phyloP scores from a whole-genome alignment of 495 filamentous ascomycete genomes.

The Penicillium turbatum region DNA sequence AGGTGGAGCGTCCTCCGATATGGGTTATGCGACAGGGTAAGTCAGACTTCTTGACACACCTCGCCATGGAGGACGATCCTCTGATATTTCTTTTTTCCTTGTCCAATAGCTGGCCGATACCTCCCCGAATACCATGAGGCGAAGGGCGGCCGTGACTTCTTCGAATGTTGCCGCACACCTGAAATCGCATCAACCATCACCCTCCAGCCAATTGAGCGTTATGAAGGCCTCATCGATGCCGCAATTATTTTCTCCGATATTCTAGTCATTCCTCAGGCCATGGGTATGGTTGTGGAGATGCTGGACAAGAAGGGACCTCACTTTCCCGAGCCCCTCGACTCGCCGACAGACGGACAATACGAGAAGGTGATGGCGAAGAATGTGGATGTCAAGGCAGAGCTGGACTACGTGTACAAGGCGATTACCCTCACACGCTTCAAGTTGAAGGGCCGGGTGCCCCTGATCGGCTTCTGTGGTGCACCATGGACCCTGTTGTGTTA shows the following conservation, averaged over 20 bases:
- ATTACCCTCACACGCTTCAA: conserved; percentile 89
- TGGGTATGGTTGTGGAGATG: conserved; percentile 98
- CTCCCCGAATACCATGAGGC: conserved; percentile 96
- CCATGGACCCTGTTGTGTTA: conserved; percentile 97
- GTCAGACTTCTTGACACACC: conserved; percentile 1
- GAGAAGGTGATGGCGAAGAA: conserved; percentile 65
- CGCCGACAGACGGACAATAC: conserved; percentile 77
- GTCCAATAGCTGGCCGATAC: conserved; percentile 76
- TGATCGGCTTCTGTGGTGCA: conserved; percentile 96
- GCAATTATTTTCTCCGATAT: conserved; percentile 99
- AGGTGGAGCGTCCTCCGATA: conserved; percentile 85
- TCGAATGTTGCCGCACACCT: conserved; percentile 89
- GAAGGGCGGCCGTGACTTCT: conserved; percentile 88
- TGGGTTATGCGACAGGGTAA: conserved; percentile 99
- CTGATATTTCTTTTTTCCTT: conserved; percentile 6
- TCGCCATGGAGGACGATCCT: not conserved
- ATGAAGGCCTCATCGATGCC: conserved; percentile 83
- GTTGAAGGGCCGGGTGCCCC: conserved; percentile 77
- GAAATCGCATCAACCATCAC: conserved; percentile 90
- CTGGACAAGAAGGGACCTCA: conserved; percentile 91
- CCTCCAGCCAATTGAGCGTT: conserved; percentile 90
- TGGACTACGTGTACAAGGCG: conserved; percentile 93
- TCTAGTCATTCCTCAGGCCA: conserved; percentile 92
- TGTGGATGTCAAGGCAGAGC: conserved; percentile 76
- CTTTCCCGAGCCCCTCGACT: conserved; percentile 78